phyloP scores from a whole-genome alignment of 2,329 filamentous ascomycete species.

The Epichloe scottii region DNA sequence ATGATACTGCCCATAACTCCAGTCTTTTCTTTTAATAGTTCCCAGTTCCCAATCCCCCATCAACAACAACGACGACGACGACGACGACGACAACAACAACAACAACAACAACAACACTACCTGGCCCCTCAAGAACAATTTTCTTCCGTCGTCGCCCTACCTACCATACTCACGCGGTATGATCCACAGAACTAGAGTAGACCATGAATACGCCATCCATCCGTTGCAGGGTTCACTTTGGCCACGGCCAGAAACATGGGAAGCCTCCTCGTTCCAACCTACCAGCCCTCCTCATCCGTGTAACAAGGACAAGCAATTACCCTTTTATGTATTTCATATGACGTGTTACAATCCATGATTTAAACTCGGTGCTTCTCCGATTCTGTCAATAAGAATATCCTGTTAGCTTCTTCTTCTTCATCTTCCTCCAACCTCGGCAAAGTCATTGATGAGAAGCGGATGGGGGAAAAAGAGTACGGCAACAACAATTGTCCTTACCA shows the following conservation, averaged over 20 bases:
- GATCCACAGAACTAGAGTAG: background rate
- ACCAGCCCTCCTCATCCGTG: background rate
- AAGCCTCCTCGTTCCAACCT: background rate
- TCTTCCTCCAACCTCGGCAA: background rate
- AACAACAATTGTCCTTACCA: constrained; percentile 39
- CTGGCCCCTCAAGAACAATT: background rate
- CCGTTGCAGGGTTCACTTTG: background rate
- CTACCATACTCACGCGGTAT: background rate
- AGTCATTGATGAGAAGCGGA: background rate
- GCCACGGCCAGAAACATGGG: background rate
- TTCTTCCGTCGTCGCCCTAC: background rate
- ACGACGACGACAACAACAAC: no score
- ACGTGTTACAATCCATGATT: constrained; percentile 1
- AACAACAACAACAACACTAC: no score
- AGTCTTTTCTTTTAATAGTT: background rate
- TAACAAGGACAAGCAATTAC: background rate
- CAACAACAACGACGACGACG: no score
- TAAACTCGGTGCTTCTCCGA: constrained; percentile 34
- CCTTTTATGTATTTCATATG: background rate
- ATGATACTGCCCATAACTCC: constrained; percentile 1
- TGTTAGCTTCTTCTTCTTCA: background rate
- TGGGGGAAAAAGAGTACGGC: background rate
- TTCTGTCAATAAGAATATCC: constrained; percentile 18
- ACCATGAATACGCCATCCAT: background rate
- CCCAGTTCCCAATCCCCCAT: background rate